Evolutionary conservation across 31 red algal species (phyloP).

Genomic region (Asparagopsis taxiformis): DNA sequence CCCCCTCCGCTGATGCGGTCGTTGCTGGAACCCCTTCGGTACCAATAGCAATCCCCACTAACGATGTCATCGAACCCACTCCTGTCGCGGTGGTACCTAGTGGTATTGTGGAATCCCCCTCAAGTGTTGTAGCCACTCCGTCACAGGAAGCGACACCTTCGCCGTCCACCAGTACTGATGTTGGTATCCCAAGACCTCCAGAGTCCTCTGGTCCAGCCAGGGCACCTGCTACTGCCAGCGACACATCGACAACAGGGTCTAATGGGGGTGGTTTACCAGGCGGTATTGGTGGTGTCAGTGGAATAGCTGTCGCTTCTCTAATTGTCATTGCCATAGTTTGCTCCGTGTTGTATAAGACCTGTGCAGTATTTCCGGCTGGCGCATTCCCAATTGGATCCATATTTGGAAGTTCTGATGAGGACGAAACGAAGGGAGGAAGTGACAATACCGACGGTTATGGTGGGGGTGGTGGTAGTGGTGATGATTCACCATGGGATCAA

Average conservation of each 20-base stretch:
- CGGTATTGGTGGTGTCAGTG: slow-evolving; percentile 50
- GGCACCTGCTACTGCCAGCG: not conserved
- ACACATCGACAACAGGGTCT: not conserved
- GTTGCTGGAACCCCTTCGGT: not conserved
- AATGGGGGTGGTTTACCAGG: slow-evolving; percentile 30
- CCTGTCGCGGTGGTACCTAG: not conserved
- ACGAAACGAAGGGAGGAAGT: not conserved
- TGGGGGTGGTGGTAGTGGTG: slow-evolving; percentile 8
- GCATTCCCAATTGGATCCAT: slow-evolving; percentile 5
- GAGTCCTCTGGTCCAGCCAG: too few species aligned
- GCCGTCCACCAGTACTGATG: not conserved
- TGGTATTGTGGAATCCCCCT: not conserved
- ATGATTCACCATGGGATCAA: slow-evolving; percentile 60
- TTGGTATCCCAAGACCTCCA: not conserved
- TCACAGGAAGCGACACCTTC: not conserved
- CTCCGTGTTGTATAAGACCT: slow-evolving; percentile 43
- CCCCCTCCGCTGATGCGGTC: not conserved
- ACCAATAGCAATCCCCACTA: not conserved
- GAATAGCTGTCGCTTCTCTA: slow-evolving; percentile 35
- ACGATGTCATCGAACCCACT: not conserved
- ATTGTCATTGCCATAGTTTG: slow-evolving; percentile 25
- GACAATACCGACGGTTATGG: not conserved
- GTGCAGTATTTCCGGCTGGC: slow-evolving; percentile 40
- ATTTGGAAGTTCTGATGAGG: slow-evolving; percentile 36
- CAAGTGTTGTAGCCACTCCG: not conserved